Base-by-base conservation (phyloP, 495 filamentous ascomycete species). In the Penicillium chermesinum region DNA sequence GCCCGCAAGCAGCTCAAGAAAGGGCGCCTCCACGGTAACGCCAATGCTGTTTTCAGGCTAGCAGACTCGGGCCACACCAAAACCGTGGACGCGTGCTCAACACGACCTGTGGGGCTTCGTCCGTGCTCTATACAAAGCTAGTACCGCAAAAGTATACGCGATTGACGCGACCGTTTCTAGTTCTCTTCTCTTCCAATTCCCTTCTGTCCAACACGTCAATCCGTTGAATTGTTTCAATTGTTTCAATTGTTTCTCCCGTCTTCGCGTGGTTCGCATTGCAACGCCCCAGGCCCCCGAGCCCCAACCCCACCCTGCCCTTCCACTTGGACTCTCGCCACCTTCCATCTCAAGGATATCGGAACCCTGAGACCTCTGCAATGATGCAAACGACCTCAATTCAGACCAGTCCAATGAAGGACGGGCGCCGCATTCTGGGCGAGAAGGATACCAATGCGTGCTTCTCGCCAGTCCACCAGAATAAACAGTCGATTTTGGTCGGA, bases 371-470 rank as follows among this genome's bases (percentile, higher is more conserved):
- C 27, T 3, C 56, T 47, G 22, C 38, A n/a, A 55, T 6, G 34
- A 69, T 70, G 67, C 58, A 65, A 33, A 46, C 61, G 2, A 54
- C 59, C 17, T 43, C 54, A 44, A 39, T 59, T 17, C 61, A 59
- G 39, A 50, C 59, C 51, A 73, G 65, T 53, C 69, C 71, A 4
- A 45, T 68, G 42, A 74, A 73, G 53, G 66, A 71, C 16, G 70
- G 65, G 33, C 62, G 71, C 49, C 71, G 65, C 17, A 63, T 74
- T 21, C 67, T 74, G 44, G 67, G 71, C 21, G 69, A 71, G 41
- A 74, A 71, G 52, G 64, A 65, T 51, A 48, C 62, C 59, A 74
- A 74, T 69, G 70, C 71, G 68, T 74, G 69, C 58, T 53, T 69
- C 34, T 67, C 71, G 27, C 69, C 71, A 30, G 61, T 60, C 44